phyloP scores from a whole-genome alignment of 352 stramenopile genomes.

The Saprolegnia diclina region DNA sequence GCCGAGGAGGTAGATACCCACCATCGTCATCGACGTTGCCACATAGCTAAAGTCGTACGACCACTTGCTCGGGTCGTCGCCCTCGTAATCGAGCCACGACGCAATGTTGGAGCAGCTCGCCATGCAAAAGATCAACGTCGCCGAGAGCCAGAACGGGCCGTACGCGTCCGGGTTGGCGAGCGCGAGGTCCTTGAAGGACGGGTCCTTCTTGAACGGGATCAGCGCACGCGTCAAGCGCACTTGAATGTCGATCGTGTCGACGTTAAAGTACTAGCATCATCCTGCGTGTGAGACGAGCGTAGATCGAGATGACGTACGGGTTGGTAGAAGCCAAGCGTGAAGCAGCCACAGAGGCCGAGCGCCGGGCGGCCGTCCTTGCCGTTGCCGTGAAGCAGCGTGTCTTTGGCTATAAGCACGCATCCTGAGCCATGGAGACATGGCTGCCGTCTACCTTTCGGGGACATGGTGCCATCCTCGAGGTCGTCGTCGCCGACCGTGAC shows the following conservation, averaged over 20 bases:
- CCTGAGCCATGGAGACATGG: constrained; percentile 9
- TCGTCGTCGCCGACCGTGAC: constrained; percentile 72
- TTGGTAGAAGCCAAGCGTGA: constrained; percentile 78
- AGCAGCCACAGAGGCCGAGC: constrained; percentile 66
- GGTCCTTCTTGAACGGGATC: constrained; percentile 81
- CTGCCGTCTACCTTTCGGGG: constrained; percentile 45
- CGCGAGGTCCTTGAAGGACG: constrained; percentile 69
- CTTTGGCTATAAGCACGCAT: background rate
- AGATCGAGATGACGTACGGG: constrained; percentile 42
- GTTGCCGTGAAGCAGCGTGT: constrained; percentile 17
- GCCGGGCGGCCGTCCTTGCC: constrained; percentile 18
- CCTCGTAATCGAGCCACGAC: constrained; percentile 68
- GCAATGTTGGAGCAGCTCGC: constrained; percentile 80
- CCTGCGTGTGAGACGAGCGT: background rate
- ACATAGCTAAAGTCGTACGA: constrained; percentile 79
- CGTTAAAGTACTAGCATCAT: constrained; percentile 68
- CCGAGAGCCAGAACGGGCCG: constrained; percentile 76
- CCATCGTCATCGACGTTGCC: constrained; percentile 67
- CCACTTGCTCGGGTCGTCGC: constrained; percentile 34
- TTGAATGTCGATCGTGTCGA: constrained; percentile 77
- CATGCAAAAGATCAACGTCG: constrained; percentile 81
- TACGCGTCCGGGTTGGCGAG: constrained; percentile 62
- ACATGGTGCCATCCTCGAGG: constrained; percentile 69
- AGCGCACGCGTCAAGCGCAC: constrained; percentile 62
- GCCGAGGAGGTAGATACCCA: constrained; percentile 69